Evolutionary conservation across 805 yeast species (phyloP).

Genomic region (Candida vartiovaarae): DNA sequence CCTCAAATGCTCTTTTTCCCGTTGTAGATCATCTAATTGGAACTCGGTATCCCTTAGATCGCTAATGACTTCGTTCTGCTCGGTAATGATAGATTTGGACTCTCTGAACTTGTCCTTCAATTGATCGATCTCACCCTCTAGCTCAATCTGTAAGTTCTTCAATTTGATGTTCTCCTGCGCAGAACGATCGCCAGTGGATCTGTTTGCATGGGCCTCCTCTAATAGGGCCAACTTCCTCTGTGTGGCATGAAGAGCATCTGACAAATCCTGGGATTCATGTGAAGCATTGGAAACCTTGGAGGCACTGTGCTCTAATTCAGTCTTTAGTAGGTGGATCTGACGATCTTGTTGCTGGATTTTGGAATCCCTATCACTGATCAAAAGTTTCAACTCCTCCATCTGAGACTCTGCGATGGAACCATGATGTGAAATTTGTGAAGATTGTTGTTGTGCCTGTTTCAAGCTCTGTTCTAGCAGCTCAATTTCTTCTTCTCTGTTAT

Average conservation of each 20-base stretch:
- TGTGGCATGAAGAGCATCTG: neutral
- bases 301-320: constrained; percentile 1
- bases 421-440: constrained; percentile 3
- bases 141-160: constrained; percentile 6
- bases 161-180: constrained; percentile 7
- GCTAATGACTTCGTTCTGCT: constrained; percentile 16
- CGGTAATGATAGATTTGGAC: constrained; percentile 17
- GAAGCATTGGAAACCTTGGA: neutral
- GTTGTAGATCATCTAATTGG: constrained; percentile 11
- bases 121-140: constrained; percentile 12
- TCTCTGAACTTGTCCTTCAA: constrained; percentile 13
- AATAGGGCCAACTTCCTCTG: constrained; percentile 5
- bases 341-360: constrained; percentile 10
- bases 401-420: constrained; percentile 10
- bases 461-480: constrained; percentile 13
- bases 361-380: constrained; percentile 11
- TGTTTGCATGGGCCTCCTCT: constrained; percentile 7
- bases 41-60: constrained; percentile 19
- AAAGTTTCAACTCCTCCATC: constrained; percentile 8
- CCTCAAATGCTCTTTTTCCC: constrained; percentile 9
- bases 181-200: constrained; percentile 6
- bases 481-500: constrained; percentile 13
- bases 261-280: constrained; percentile 1
- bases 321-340: constrained; percentile 1
- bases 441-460: constrained; percentile 10